Evolutionary conservation across 108 stramenopile species (phyloP).

Genomic region (Cyclotella atomus): DNA sequence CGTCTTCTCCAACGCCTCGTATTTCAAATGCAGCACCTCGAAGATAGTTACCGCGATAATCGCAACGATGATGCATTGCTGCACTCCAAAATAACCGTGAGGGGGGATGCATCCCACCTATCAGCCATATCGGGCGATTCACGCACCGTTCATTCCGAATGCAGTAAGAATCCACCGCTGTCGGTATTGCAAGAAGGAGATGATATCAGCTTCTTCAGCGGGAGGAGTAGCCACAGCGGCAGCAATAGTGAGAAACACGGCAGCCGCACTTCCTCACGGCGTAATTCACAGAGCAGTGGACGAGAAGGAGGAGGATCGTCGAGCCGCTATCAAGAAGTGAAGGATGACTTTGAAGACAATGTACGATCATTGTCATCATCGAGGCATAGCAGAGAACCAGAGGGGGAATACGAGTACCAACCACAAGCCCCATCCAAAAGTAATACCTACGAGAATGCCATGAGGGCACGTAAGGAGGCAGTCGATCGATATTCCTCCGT

Average conservation of each 20-base stretch:
- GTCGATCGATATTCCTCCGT: conserved; percentile 12
- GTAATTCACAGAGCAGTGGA: not conserved
- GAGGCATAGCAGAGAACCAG: not conserved
- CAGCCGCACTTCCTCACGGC: not conserved
- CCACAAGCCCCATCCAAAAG: not conserved
- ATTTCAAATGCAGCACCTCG: too few species aligned
- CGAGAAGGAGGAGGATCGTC: not conserved
- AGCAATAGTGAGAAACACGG: not conserved
- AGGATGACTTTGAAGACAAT: not conserved
- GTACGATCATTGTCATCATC: not conserved
- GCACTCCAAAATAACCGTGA: too few species aligned
- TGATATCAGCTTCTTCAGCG: not conserved
- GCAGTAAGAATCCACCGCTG: not conserved
- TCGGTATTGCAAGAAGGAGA: not conserved
- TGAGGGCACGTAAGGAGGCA: not conserved
- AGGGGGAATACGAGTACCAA: conserved; percentile 8
- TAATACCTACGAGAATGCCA: not conserved
- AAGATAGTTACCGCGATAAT: too few species aligned
- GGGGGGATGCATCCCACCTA: too few species aligned
- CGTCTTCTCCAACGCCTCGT: too few species aligned
- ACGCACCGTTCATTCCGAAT: too few species aligned
- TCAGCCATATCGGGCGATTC: too few species aligned
- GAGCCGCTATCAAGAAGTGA: not conserved
- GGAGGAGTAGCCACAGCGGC: not conserved
- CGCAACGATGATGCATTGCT: too few species aligned